phyloP scores from a whole-genome alignment of 768 basidiomycete species.

The Serendipita sp. region DNA sequence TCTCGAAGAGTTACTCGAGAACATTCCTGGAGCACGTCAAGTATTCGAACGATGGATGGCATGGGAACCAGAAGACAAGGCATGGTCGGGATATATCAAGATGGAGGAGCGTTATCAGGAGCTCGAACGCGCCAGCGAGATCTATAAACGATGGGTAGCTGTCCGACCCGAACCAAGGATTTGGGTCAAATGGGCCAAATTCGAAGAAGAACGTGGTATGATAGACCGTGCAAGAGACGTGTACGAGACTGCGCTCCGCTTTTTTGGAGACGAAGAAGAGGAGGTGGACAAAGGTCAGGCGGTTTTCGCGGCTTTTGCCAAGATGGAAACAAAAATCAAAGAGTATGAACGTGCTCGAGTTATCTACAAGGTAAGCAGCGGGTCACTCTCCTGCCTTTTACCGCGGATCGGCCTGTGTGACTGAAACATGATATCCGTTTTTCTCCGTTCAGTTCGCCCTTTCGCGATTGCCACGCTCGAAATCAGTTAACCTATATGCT shows the following conservation, averaged over 20 bases:
- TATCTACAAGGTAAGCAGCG: constrained; percentile 73
- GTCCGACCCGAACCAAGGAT: constrained; percentile 45
- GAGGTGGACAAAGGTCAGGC: constrained; percentile 83
- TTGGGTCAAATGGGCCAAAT: constrained; percentile 54
- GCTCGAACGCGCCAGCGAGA: constrained; percentile 74
- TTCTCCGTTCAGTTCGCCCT: constrained; percentile 63
- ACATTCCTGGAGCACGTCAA: constrained; percentile 89
- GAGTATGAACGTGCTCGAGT: constrained; percentile 94
- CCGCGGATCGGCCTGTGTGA: neutral
- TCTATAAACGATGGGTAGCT: constrained; percentile 76
- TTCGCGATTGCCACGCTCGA: constrained; percentile 78
- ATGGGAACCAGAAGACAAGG: constrained; percentile 99
- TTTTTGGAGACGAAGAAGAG: constrained; percentile 76
- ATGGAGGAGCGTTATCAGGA: constrained; percentile 89
- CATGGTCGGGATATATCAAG: constrained; percentile 99
- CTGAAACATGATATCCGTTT: neutral
- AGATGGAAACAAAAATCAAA: constrained; percentile 93
- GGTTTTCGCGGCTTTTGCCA: constrained; percentile 84
- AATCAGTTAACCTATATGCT: constrained; percentile 74
- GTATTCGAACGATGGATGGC: constrained; percentile 99
- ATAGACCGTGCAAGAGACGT: constrained; percentile 68
- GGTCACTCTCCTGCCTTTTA: neutral
- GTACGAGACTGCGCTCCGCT: constrained; percentile 80
- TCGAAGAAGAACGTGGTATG: constrained; percentile 43
- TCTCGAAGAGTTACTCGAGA: constrained; percentile 90